Evolutionary conservation across 225 moss, liverwort and hornwort genomes (phyloP), one percentile per base, ranked within the genome.

Genomic region (Takakia lepidozioides): DNA sequence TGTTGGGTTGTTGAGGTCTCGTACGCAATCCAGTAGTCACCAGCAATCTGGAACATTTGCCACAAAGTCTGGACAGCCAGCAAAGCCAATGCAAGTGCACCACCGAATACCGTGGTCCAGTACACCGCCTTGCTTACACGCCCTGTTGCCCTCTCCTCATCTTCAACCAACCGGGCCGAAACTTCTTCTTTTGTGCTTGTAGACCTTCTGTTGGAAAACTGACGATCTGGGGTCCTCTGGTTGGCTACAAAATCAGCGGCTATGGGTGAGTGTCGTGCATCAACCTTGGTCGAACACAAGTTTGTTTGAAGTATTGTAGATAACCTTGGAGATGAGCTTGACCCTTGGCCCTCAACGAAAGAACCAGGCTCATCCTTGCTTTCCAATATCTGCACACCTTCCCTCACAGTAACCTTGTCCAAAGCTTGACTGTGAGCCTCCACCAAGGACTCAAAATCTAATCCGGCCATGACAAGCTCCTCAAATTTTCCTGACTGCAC

Each of bases 141-240:
- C 23, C 92, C 92, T 13, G 73, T 14, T 8, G 67, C 88, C 63
- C 88, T 68, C 57, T 85, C 77, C 61, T 93, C 92, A 29, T 88
- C 88, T 57, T 83, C 88, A 34, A 93, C 87, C 16, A 93, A 61
- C 56, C 78, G 83, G 42, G 82, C 48, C 23, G 71, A 52, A 37
- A 42, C 48, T 36, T 66, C 64, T 38, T 43, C 63, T 17, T 34
- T 68, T 18, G 29, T 15, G 59, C 65, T 51, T 65, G 26, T 42
- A 43, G 49, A 54, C 7, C 52, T 18, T 43, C 21, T 25, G 7
- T 2, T 27, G 28, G 27, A 43, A 25, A 1, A 24, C 17, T 26
- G 4, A 9, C 9, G 20, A 14, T 59, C 5, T 19, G 49, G 54
- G 21, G n/a, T n/a, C n/a, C n/a, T n/a, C n/a, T n/a, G n/a, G n/a